These are phyloP conservation scores for Pseudogymnoascus destructans DNA, from an alignment of 2,329 filamentous ascomycete species.

Conservation along the genomic window DNA sequence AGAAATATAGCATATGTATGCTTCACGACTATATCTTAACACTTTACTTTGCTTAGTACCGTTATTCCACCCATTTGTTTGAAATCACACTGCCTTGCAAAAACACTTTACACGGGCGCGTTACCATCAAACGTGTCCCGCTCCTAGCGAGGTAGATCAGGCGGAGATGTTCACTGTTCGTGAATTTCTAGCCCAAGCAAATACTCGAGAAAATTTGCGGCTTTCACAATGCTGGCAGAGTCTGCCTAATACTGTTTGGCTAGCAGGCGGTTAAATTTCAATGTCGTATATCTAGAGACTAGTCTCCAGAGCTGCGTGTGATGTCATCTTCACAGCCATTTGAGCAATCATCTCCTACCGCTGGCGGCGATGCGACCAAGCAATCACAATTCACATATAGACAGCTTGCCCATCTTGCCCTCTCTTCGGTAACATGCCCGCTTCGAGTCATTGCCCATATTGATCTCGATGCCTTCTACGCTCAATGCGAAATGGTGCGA, in stretches of 20 bases:
- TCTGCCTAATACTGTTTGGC: background rate
- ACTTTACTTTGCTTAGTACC: background rate
- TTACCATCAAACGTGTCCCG: background rate
- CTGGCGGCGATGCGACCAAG: conserved; percentile 13
- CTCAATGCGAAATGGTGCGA: conserved; percentile 88
- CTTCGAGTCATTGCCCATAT: conserved; percentile 82
- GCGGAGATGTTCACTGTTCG: background rate
- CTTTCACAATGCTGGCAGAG: background rate
- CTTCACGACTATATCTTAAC: background rate
- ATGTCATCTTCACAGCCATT: conserved; percentile 38
- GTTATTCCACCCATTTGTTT: background rate
- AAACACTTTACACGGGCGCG: background rate
- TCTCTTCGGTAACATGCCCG: conserved; percentile 58
- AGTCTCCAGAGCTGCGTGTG: background rate
- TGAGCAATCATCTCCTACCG: conserved; percentile 33
- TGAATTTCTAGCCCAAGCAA: background rate
- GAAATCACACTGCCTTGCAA: background rate
- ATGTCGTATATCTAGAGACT: background rate
- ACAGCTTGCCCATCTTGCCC: conserved; percentile 63
- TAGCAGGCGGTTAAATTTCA: background rate
- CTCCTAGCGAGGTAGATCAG: background rate
- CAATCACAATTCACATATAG: conserved; percentile 71
- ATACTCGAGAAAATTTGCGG: background rate
- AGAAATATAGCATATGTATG: background rate
- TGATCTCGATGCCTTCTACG: conserved; percentile 95